Evolutionary conservation across 2,329 filamentous ascomycete genomes (phyloP), one percentile per base, ranked within the genome.

Genomic region (Ceratocystis diversiconidia): DNA sequence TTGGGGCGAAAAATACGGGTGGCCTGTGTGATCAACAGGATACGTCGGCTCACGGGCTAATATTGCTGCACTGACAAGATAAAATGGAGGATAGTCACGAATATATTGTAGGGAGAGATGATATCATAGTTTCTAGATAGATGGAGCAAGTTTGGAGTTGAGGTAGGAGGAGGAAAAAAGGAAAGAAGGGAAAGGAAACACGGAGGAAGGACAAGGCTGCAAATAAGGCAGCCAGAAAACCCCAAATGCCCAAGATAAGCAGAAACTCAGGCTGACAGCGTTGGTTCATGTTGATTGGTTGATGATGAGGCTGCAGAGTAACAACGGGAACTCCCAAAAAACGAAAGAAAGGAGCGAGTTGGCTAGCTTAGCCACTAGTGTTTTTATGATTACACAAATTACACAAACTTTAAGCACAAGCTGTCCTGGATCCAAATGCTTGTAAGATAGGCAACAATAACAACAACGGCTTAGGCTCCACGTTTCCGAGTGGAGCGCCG

Each of bases 131-230:
- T 28, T 10, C 48, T 25, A 10, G 17, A 3, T 10, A 50, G 22
- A 22, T 8, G n/a, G 44, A 25, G 10, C 22, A 52, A 28, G 25
- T 22, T 4, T 15, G 8, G 48, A 19, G 19, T 48, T n/a, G 5
- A 52, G 48, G 3, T 4, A 10, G 3, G 3, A 52, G 19, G 10
- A 28, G 74, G 50, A 86, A 48, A 43, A 43, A 43, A 1, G 7
- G 8, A 12, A 36, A 22, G 57, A 32, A 32, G n/a, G 19, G 19
- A 48, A 48, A 5, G 48, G 8, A 28, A 52, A 28, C 8, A 28
- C 25, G 10, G 19, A 52, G 48, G 19, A 28, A 15, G 8, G 48
- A 52, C 48, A 25, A 52, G 48, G 25, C 32, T 36, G 32, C 4
- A 25, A 10, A 52, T 52, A 25, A 4, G 48, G 19, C 48, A 7